Percentiles rank a stretch among this genome's conserved stretches.
phyloP scores from a whole-genome alignment of 2,329 filamentous ascomycete genomes.

The Sclerotinia spermophila region DNA sequence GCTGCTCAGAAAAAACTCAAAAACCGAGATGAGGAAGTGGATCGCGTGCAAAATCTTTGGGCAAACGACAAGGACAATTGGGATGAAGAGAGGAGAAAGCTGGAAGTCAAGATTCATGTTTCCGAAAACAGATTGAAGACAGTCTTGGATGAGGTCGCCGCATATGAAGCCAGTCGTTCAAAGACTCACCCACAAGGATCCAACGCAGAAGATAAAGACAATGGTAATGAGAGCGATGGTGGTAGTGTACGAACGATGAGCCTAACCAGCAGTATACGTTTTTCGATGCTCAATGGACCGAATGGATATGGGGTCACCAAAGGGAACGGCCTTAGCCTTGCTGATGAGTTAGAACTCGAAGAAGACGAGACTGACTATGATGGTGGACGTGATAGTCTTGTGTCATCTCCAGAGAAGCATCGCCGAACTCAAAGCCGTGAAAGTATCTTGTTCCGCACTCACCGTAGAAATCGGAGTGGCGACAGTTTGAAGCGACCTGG shows the following conservation, averaged over 20 bases:
- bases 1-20: constrained; percentile 71
- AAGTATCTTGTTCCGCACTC: constrained; percentile 48
- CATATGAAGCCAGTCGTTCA: constrained; percentile 56
- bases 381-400: constrained; percentile 61
- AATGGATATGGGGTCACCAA: constrained; percentile 52
- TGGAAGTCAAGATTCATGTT: constrained; percentile 85
- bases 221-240: constrained; percentile 59
- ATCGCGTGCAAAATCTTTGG: constrained; percentile 76
- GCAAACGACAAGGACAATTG: constrained; percentile 78
- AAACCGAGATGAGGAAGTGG: constrained; percentile 76
- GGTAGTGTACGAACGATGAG: constrained; percentile 72
- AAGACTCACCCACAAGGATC: constrained; percentile 51
- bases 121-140: constrained; percentile 81
- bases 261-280: constrained; percentile 67
- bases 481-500: constrained; percentile 55
- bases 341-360: constrained; percentile 86
- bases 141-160: constrained; percentile 81
- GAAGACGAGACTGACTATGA: constrained; percentile 65
- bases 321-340: constrained; percentile 69
- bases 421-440: constrained; percentile 55
- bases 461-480: constrained; percentile 54
- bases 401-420: constrained; percentile 48
- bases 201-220: constrained; percentile 59
- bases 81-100: constrained; percentile 76
- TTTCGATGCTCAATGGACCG: constrained; percentile 63